Conservation (phyloP, 768 basidiomycete genomes). For the Leucocoprinus sp. region DNA sequence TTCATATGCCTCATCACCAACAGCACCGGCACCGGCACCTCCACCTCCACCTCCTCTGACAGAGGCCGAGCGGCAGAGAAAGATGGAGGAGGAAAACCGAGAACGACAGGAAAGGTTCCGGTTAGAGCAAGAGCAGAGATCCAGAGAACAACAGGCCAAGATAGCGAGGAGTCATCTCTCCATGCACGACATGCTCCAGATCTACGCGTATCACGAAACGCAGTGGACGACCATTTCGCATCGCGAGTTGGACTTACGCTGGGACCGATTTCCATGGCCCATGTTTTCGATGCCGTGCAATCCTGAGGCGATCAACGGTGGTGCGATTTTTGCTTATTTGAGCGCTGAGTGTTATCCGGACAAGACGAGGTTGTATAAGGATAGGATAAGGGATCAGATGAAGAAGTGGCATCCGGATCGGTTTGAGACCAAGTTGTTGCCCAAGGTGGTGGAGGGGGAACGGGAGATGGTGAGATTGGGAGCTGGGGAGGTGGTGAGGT, state of each 20-base stretch:
- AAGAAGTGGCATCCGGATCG: conserved; percentile 79
- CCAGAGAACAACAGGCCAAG: conserved; percentile 45
- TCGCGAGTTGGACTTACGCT: conserved; percentile 35
- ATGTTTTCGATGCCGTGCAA: conserved; percentile 45
- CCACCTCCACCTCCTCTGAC: conserved; percentile 18
- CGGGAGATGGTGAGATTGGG: conserved; percentile 61
- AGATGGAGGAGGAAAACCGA: conserved; percentile 54
- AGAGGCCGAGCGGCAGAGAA: conserved; percentile 54
- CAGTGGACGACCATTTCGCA: conserved; percentile 46
- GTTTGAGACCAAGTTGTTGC: conserved; percentile 62
- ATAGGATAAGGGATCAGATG: conserved; percentile 69
- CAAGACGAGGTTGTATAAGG: conserved; percentile 47
- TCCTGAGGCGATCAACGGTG: conserved; percentile 54
- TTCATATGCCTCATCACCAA: conserved; percentile 17
- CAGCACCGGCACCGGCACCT: conserved; percentile 30
- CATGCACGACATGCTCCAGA: conserved; percentile 46
- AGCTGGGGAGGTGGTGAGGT: conserved; percentile 64
- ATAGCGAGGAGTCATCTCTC: conserved; percentile 43
- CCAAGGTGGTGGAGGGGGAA: conserved; percentile 56
- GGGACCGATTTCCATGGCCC: conserved; percentile 74
- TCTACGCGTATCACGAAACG: conserved; percentile 55
- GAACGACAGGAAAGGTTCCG: conserved; percentile 65
- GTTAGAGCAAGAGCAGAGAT: conserved; percentile 55
- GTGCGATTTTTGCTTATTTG: conserved; percentile 53
- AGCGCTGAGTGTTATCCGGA: conserved; percentile 51